A percentile compares a stretch with the other conserved stretches of the same genome.
Evolutionary conservation across 305 asterid species (phyloP).

Genomic region (Fraxinus baroniana): DNA sequence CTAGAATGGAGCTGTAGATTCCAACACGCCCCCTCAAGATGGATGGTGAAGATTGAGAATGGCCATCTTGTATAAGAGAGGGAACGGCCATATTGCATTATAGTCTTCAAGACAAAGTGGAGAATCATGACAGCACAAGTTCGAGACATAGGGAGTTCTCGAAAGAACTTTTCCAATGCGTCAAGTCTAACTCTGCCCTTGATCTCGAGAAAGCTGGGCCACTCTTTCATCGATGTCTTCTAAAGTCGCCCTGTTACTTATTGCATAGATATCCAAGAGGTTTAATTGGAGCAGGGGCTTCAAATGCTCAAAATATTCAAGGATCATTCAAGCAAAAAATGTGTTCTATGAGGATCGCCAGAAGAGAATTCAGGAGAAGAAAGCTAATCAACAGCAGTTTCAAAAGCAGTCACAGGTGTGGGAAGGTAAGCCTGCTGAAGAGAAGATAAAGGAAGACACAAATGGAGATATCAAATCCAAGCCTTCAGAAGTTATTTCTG

Average conservation of each 20-base stretch:
- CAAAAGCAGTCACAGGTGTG: conserved; percentile 27
- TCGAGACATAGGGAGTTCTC: conserved; percentile 93
- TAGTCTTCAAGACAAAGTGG: too few relatives aligned
- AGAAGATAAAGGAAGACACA: not conserved
- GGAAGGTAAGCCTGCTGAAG: conserved; percentile 15
- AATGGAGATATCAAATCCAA: conserved; percentile 3
- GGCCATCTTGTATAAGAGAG: too few relatives aligned
- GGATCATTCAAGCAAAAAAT: conserved; percentile 47
- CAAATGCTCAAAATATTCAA: conserved; percentile 56
- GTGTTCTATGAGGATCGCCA: conserved; percentile 68
- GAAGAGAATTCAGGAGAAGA: conserved; percentile 39
- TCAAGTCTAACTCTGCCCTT: conserved; percentile 95
- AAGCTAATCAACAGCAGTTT: conserved; percentile 30
- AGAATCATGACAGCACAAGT: conserved; percentile 98
- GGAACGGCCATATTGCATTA: too few relatives aligned
- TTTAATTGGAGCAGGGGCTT: conserved; percentile 58
- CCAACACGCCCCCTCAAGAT: too few relatives aligned
- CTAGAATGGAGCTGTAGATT: too few relatives aligned
- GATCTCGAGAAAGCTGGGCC: conserved; percentile 85
- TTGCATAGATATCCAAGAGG: conserved; percentile 24
- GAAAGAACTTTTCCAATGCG: conserved; percentile 88
- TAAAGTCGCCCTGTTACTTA: conserved; percentile 1
- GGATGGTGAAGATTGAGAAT: too few relatives aligned
- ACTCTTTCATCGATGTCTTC: conserved; percentile 72
- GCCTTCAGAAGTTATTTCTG: conserved; percentile 6